phyloP scores from a whole-genome alignment of 768 basidiomycete genomes.

The Leucocoprinus birnbaumii region DNA sequence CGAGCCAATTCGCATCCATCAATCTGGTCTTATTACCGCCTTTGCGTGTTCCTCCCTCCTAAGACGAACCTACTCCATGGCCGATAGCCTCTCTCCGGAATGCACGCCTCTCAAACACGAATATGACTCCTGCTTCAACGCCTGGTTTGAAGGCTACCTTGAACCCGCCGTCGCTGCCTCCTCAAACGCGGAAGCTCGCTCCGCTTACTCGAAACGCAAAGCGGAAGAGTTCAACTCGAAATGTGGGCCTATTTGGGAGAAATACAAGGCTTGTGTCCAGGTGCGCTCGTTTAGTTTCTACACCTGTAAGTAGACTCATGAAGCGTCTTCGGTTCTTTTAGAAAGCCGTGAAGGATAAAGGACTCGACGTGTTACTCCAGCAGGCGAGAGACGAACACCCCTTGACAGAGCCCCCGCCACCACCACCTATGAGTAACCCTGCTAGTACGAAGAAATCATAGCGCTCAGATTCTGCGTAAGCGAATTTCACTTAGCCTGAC shows the following conservation, averaged over 20 bases:
- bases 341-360: constrained; percentile 80
- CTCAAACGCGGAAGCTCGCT: constrained; percentile 40
- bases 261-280: constrained; percentile 80
- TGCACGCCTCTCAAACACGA: constrained; percentile 89
- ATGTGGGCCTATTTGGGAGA: constrained; percentile 81
- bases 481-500: too few relatives aligned
- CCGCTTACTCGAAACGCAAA: constrained; percentile 69
- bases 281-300: constrained; percentile 38
- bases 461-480: too few relatives aligned
- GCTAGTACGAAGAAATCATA: not conserved
- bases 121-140: constrained; percentile 95
- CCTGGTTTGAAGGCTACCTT: constrained; percentile 97
- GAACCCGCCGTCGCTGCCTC: constrained; percentile 64
- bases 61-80: constrained; percentile 51
- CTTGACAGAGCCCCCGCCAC: constrained; percentile 55
- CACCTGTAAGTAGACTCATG: not conserved
- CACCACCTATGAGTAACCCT: constrained; percentile 18
- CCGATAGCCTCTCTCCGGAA: constrained; percentile 74
- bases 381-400: constrained; percentile 84
- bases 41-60: not conserved
- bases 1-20: not conserved
- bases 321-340: constrained; percentile 21
- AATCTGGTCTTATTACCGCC: not conserved
- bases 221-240: constrained; percentile 85
- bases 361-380: constrained; percentile 69